Evolutionary conservation across 768 basidiomycete genomes (phyloP).

Genomic region (Amanita subjunquillea): DNA sequence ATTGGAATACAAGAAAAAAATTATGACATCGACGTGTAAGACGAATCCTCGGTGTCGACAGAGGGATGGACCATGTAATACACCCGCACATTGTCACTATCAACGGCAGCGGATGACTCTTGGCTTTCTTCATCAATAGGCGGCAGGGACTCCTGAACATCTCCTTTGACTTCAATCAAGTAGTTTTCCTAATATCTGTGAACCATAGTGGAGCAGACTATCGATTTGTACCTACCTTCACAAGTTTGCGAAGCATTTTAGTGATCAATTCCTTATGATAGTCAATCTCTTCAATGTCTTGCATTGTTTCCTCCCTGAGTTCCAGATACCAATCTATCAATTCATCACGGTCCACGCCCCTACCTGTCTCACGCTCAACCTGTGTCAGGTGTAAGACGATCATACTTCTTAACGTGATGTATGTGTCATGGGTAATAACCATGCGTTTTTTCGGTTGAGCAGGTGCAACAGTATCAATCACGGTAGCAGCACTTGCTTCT

Average conservation of each 20-base stretch:
- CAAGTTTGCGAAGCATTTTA: slow-evolving; percentile 82
- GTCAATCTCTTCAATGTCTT: slow-evolving; percentile 80
- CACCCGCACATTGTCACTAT: slow-evolving; percentile 53
- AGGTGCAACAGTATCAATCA: slow-evolving; percentile 24
- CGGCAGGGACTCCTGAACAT: slow-evolving; percentile 71
- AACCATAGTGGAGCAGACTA: neutral
- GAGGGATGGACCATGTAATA: slow-evolving; percentile 89
- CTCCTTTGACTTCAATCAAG: slow-evolving; percentile 74
- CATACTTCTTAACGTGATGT: slow-evolving; percentile 81
- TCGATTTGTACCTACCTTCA: slow-evolving; percentile 53
- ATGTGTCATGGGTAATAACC: slow-evolving; percentile 94
- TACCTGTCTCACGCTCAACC: slow-evolving; percentile 64
- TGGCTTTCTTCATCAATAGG: slow-evolving; percentile 54
- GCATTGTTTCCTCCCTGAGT: slow-evolving; percentile 71
- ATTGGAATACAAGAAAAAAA: neutral
- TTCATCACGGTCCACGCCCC: slow-evolving; percentile 81
- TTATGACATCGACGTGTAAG: slow-evolving; percentile 27
- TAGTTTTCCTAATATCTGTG: slow-evolving; percentile 57
- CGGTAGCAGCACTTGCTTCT: slow-evolving; percentile 22
- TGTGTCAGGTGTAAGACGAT: slow-evolving; percentile 76
- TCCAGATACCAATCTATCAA: slow-evolving; percentile 97
- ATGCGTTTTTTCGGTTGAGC: slow-evolving; percentile 60
- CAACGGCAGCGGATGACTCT: slow-evolving; percentile 35
- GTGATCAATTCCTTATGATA: slow-evolving; percentile 84
- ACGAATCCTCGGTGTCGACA: slow-evolving; percentile 61